These are phyloP conservation scores for Kwoniella dejecticola DNA, from an alignment of 768 basidiomycete species.

Conservation along the genomic window DNA sequence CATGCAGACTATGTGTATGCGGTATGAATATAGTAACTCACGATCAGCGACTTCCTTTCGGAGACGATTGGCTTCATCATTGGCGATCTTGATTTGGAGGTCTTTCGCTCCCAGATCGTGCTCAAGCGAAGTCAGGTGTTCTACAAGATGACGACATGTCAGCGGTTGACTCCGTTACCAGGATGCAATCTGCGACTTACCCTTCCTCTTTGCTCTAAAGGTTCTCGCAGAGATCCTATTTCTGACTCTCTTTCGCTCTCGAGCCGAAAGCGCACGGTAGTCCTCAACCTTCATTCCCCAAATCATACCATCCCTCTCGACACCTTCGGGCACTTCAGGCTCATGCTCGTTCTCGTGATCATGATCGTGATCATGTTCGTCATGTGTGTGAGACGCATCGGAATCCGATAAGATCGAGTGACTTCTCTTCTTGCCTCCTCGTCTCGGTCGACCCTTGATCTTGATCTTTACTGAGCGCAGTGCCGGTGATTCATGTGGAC, in stretches of 20 bases:
- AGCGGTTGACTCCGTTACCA: no score
- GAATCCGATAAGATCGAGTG: constrained; percentile 21
- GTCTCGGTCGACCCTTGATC: background rate
- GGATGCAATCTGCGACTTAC: no score
- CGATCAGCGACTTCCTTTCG: constrained; percentile 38
- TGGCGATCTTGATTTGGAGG: constrained; percentile 37
- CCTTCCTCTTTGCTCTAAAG: constrained; percentile 53
- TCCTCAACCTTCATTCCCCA: constrained; percentile 55
- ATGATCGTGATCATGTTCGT: constrained; percentile 22
- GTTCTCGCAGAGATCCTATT: constrained; percentile 55
- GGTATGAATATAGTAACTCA: no score
- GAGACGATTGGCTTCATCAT: constrained; percentile 39
- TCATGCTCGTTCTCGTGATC: constrained; percentile 40
- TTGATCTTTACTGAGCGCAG: constrained; percentile 5
- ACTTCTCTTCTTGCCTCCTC: constrained; percentile 18
- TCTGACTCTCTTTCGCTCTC: constrained; percentile 53
- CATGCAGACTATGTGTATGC: no score
- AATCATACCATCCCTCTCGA: constrained; percentile 54
- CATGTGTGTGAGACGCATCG: constrained; percentile 21
- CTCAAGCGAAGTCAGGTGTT: constrained; percentile 45
- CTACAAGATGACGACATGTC: no score
- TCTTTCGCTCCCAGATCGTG: constrained; percentile 37
- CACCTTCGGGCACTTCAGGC: constrained; percentile 48
- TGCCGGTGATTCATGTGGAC: constrained; percentile 28
- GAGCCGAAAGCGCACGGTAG: constrained; percentile 46